phyloP scores from a whole-genome alignment of 2,329 filamentous ascomycete genomes.

The Ascochyta fabae region DNA sequence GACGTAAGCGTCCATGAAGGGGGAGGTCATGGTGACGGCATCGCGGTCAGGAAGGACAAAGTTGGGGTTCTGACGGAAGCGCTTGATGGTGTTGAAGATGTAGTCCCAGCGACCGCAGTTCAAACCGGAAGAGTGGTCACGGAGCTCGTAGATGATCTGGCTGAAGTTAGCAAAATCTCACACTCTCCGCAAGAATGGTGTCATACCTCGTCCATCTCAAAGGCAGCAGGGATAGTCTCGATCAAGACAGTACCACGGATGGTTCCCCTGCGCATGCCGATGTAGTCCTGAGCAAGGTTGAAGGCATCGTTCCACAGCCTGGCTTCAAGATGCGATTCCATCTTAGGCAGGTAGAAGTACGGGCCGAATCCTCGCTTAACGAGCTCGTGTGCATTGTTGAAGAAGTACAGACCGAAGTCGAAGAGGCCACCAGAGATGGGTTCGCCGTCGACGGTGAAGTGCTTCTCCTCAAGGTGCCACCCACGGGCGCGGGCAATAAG shows the following conservation, averaged over 20 bases:
- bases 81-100: constrained; percentile 99
- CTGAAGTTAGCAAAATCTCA: constrained; percentile 17
- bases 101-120: constrained; percentile 99
- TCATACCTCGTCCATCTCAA: constrained; percentile 92
- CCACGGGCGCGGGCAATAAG: constrained; percentile 93
- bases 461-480: constrained; percentile 99
- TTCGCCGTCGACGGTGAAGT: constrained; percentile 93
- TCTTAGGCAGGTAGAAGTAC: constrained; percentile 98
- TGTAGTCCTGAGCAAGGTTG: constrained; percentile 92
- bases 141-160: constrained; percentile 95
- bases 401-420: constrained; percentile 99
- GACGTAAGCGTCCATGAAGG: constrained; percentile 98
- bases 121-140: constrained; percentile 92
- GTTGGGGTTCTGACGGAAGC: constrained; percentile 92
- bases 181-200: not conserved
- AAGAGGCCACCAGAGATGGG: constrained; percentile 91
- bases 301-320: constrained; percentile 98
- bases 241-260: constrained; percentile 96
- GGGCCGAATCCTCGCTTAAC: constrained; percentile 84
- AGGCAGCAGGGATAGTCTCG: constrained; percentile 95
- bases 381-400: constrained; percentile 93
- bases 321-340: constrained; percentile 97
- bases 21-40: constrained; percentile 94
- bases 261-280: constrained; percentile 86
- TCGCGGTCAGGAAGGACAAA: constrained; percentile 94